Conservation (phyloP, 2,329 filamentous ascomycete species). For the Hypoxylon sp. region DNA sequence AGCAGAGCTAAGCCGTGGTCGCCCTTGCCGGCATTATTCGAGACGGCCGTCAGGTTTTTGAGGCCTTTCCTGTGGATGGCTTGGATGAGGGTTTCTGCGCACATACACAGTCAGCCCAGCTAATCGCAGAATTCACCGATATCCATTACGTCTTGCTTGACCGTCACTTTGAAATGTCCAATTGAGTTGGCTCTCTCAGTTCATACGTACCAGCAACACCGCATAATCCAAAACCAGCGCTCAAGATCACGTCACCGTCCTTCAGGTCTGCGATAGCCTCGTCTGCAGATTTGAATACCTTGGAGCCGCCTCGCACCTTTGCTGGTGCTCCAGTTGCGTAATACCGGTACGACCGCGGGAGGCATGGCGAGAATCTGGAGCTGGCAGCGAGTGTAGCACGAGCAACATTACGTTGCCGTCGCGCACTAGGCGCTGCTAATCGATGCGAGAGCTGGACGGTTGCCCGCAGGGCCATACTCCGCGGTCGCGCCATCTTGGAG, state of each 20-base stretch:
- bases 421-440: conserved; percentile 43
- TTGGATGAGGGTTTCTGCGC: conserved; percentile 76
- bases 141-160: not conserved
- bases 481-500: conserved; percentile 47
- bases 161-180: not conserved
- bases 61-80: conserved; percentile 72
- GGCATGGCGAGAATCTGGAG: conserved; percentile 35
- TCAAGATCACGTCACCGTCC: conserved; percentile 78
- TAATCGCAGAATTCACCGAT: not conserved
- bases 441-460: conserved; percentile 48
- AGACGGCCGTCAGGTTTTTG: conserved; percentile 78
- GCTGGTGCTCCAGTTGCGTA: conserved; percentile 46
- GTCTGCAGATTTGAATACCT: conserved; percentile 69
- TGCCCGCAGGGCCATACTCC: conserved; percentile 45
- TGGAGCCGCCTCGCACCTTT: conserved; percentile 57
- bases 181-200: not conserved
- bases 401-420: conserved; percentile 36
- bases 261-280: conserved; percentile 78
- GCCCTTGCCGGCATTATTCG: conserved; percentile 82
- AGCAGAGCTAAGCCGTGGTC: conserved; percentile 77
- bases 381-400: not conserved
- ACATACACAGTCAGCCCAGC: conserved; percentile 12
- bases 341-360: conserved; percentile 30
- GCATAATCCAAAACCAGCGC: conserved; percentile 85
- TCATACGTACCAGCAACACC: conserved; percentile 73